A percentile compares a stretch with the other conserved stretches of the same genome.
Conservation (phyloP, 768 basidiomycete species). For the Russula emetica region DNA sequence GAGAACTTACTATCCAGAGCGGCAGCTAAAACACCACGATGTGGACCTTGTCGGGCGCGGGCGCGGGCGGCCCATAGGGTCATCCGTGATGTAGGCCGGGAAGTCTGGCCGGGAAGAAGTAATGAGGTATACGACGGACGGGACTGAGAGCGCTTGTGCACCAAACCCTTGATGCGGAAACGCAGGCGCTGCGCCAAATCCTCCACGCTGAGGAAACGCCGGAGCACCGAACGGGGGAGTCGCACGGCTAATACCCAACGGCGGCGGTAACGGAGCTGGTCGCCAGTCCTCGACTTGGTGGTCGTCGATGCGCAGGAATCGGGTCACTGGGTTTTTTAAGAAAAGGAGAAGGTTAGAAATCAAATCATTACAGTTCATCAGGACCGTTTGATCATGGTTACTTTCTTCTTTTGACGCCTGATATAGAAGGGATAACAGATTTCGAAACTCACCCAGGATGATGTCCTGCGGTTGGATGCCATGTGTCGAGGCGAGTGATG, state of each 20-base stretch:
- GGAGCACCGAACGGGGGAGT: not conserved
- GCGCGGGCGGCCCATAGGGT: slow-evolving; percentile 25
- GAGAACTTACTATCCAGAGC: slow-evolving; percentile 20
- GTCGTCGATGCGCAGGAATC: slow-evolving; percentile 17
- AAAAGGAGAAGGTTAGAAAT: not conserved
- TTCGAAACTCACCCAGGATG: slow-evolving; percentile 13
- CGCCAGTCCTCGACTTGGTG: slow-evolving; percentile 22
- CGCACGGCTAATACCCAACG: not conserved
- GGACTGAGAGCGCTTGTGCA: slow-evolving; percentile 1
- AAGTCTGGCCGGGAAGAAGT: slow-evolving; percentile 21
- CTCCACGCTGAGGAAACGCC: slow-evolving; percentile 3
- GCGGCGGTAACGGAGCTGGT: not conserved
- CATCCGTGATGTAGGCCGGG: slow-evolving; percentile 24
- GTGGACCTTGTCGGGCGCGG: slow-evolving; percentile 21
- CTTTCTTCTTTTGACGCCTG: not conserved
- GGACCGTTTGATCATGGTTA: not conserved
- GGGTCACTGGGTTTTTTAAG: slow-evolving; percentile 17
- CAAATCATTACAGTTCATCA: not conserved
- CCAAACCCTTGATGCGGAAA: slow-evolving; percentile 17
- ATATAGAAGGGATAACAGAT: not conserved
- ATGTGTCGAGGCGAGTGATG: slow-evolving; percentile 18
- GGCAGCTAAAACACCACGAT: slow-evolving; percentile 25
- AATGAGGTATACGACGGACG: slow-evolving; percentile 26
- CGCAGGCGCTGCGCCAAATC: slow-evolving; percentile 1
- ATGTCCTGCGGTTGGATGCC: slow-evolving; percentile 20